Percentiles rank a stretch among this genome's conserved stretches.
Conservation (phyloP, 2,329 filamentous ascomycete genomes). For the Fusarium domesticum region DNA sequence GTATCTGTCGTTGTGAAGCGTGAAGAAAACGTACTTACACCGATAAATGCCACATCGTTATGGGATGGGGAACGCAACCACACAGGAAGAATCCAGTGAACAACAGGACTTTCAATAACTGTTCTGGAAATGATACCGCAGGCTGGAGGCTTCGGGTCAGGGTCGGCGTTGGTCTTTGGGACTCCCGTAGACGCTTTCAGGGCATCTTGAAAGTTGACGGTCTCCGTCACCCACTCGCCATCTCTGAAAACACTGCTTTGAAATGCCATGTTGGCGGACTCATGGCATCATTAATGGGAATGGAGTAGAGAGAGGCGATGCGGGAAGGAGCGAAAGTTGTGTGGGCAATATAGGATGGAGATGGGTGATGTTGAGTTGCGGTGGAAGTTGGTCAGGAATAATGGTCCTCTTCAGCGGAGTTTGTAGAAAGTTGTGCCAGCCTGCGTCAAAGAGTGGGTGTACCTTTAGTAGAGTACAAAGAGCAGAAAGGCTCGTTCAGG, state of each 20-base stretch:
- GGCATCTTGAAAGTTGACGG: constrained; percentile 43
- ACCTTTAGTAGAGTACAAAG: background rate
- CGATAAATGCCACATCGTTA: constrained; percentile 85
- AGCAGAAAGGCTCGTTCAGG: background rate
- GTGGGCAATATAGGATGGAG: background rate
- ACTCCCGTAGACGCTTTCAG: constrained; percentile 38
- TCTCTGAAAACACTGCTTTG: constrained; percentile 54
- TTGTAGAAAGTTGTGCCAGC: background rate
- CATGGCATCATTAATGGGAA: constrained; percentile 20
- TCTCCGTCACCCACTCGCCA: constrained; percentile 57
- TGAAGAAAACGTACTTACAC: constrained; percentile 50
- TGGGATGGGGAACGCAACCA: constrained; percentile 65
- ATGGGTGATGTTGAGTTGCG: background rate
- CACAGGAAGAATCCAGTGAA: constrained; percentile 76
- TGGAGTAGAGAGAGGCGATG: background rate
- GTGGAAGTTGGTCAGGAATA: background rate
- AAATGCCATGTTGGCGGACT: constrained; percentile 40
- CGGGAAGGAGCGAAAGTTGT: constrained; percentile 1
- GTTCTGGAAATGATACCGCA: constrained; percentile 78
- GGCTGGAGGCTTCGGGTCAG: constrained; percentile 43
- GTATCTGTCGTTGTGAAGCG: background rate
- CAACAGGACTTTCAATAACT: constrained; percentile 69
- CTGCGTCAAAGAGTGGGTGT: background rate
- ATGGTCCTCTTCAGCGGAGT: background rate
- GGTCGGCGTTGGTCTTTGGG: constrained; percentile 32